A percentile compares a stretch with the other conserved stretches of the same genome.
Evolutionary conservation across 805 yeast genomes (phyloP).

Genomic region (Candida andamanensis): DNA sequence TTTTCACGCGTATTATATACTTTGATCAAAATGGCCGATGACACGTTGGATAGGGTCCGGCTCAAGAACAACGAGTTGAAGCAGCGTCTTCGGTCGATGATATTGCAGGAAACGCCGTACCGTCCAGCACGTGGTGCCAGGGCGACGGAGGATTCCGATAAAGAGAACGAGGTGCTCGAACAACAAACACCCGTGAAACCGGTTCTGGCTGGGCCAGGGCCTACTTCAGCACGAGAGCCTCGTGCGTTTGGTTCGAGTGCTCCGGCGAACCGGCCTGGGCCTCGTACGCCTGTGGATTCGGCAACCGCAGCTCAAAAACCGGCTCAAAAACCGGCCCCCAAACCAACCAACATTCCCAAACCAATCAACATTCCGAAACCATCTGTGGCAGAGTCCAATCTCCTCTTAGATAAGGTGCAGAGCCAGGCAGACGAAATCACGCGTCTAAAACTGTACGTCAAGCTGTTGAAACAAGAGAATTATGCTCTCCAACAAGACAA

Average conservation of each 20-base stretch:
- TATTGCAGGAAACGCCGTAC: slow-evolving; percentile 9
- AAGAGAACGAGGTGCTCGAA: not conserved
- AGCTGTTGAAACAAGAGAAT: slow-evolving; percentile 9
- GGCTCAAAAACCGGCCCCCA: not conserved
- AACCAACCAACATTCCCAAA: not conserved
- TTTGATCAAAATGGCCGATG: slow-evolving; percentile 8
- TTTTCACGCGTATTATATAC: slow-evolving; percentile 1
- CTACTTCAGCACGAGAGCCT: not conserved
- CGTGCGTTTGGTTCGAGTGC: not conserved
- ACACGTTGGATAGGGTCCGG: slow-evolving; percentile 11
- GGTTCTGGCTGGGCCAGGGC: not conserved
- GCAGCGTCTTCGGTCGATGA: slow-evolving; percentile 7
- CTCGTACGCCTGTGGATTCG: not conserved
- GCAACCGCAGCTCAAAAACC: not conserved
- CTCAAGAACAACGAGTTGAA: slow-evolving; percentile 9
- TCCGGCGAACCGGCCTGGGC: not conserved
- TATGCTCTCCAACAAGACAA: slow-evolving; percentile 8
- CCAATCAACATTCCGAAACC: not conserved
- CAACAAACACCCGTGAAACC: not conserved
- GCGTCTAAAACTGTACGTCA: slow-evolving; percentile 6
- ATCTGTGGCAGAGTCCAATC: slow-evolving; percentile 1
- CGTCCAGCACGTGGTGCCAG: slow-evolving; percentile 2
- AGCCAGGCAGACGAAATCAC: slow-evolving; percentile 9
- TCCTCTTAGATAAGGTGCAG: slow-evolving; percentile 7
- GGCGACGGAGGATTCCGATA: not conserved